Evolutionary conservation across 208 protist species (phyloP).

Genomic region (Herpetomonas tarakana): DNA sequence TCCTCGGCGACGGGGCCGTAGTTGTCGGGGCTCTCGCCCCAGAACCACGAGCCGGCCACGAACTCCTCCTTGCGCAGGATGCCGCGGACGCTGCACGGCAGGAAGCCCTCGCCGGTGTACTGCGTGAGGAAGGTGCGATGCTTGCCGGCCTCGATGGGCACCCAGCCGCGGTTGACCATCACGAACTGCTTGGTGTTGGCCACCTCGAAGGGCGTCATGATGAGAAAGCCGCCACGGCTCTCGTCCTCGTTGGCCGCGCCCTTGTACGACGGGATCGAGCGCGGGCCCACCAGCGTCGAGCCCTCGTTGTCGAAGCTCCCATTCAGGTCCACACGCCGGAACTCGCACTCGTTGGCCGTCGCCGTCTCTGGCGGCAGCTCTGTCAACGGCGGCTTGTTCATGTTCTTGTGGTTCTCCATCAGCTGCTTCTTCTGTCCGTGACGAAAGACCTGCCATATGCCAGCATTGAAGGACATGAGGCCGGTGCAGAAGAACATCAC

Average conservation of each 20-base stretch:
- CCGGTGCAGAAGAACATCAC: slow-evolving; percentile 77
- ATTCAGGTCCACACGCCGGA: slow-evolving; percentile 44
- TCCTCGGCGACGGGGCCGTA: slow-evolving; percentile 62
- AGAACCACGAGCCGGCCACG: slow-evolving; percentile 45
- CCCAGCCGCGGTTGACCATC: slow-evolving; percentile 88
- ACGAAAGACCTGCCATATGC: slow-evolving; percentile 84
- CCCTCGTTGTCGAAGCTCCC: slow-evolving; percentile 88
- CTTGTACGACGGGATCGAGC: slow-evolving; percentile 76
- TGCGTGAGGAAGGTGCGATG: slow-evolving; percentile 77
- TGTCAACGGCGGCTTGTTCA: slow-evolving; percentile 50
- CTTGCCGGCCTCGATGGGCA: slow-evolving; percentile 85
- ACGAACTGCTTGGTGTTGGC: slow-evolving; percentile 64
- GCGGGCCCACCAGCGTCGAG: slow-evolving; percentile 80
- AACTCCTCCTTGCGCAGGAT: slow-evolving; percentile 80
- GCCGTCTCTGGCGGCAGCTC: slow-evolving; percentile 37
- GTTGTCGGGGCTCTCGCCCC: slow-evolving; percentile 62
- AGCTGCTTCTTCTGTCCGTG: slow-evolving; percentile 71
- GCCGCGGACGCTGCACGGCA: slow-evolving; percentile 37
- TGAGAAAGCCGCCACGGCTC: slow-evolving; percentile 78
- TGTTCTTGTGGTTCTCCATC: slow-evolving; percentile 79
- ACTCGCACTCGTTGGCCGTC: slow-evolving; percentile 65
- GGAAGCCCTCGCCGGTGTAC: slow-evolving; percentile 84
- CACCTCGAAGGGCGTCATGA: slow-evolving; percentile 84
- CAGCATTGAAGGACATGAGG: slow-evolving; percentile 86
- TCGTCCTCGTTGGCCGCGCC: slow-evolving; percentile 68